Evolutionary conservation across 2,329 filamentous ascomycete genomes (phyloP), one percentile per base, ranked within the genome.

Genomic region (Neocucurbitaria cava): DNA sequence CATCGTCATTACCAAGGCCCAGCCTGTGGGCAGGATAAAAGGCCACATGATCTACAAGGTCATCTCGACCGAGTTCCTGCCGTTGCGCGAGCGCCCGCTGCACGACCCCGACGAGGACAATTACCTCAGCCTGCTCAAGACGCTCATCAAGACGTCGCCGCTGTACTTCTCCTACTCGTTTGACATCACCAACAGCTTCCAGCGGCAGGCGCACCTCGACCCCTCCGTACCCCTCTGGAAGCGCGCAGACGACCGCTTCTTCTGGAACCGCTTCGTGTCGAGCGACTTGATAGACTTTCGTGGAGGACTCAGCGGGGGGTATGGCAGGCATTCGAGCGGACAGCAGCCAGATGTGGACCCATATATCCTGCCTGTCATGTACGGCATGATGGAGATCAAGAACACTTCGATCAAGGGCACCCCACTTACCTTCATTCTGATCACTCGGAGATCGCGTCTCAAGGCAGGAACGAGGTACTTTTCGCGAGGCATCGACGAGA

Each of bases 151-250:
- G 74, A 88, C 86, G 11, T 91, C 90, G 0, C 92, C 94, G 8
- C 92, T 98, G 89, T 98, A 96, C 83, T 99, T 97, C 72, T 98
- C 95, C 52, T 99, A 99, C 81, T 94, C 93, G 8, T 87, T 96
- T 75, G 95, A 99, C 77, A 85, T 99, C 61, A 99, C 95, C 66
- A 99, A 96, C 81, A 93, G 87, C 73, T 96, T 98, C 80, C 95
- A 99, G 79, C 88, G 95, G 61, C 95, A 98, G 75, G 88, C 93
- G 3, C 87, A 93, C 64, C 82, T 87, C 61, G 87, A 96, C 73
- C 79, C 81, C 51, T 84, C 85, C 15, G 81, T 84, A 50, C 93
- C 95, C 11, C 78, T 98, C 53, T 99, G 95, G 95, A 89, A 90
- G 81, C 84, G 92, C 65, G 89, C 94, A 60, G 95, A 99, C 76